Evolutionary conservation across 306 rosid species (phyloP).

Genomic region (Acacia confusa): DNA sequence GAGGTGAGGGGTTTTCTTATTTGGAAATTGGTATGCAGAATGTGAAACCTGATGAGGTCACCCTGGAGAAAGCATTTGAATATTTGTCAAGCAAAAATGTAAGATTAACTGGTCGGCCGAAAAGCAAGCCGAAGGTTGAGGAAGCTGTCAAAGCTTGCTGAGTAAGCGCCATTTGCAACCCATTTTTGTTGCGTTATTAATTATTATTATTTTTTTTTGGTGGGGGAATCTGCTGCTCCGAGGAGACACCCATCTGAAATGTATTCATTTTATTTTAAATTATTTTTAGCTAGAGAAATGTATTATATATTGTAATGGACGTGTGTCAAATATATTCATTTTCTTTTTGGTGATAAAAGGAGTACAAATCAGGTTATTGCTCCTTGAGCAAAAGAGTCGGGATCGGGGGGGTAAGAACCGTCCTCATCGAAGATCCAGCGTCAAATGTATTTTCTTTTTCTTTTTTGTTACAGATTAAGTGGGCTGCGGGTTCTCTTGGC

Average conservation of each 20-base stretch:
- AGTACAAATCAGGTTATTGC: not conserved
- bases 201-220: not conserved
- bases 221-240: not conserved
- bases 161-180: conserved; percentile 20
- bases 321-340: not conserved
- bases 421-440: not conserved
- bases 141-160: conserved; percentile 46
- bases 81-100: conserved; percentile 57
- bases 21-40: conserved; percentile 50
- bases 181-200: not conserved
- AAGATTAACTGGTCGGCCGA: conserved; percentile 65
- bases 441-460: not conserved
- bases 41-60: conserved; percentile 55
- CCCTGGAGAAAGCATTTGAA: conserved; percentile 66
- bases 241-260: not conserved
- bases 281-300: not conserved
- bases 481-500: no score
- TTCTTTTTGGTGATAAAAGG: not conserved
- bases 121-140: conserved; percentile 50
- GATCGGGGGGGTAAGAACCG: not conserved
- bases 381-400: no score
- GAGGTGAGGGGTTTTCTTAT: not conserved
- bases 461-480: no score
- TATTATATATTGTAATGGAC: not conserved
- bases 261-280: not conserved